Evolutionary conservation across 176 grass and related monocot genomes (phyloP).

Genomic region (Tuctoria greenei): DNA sequence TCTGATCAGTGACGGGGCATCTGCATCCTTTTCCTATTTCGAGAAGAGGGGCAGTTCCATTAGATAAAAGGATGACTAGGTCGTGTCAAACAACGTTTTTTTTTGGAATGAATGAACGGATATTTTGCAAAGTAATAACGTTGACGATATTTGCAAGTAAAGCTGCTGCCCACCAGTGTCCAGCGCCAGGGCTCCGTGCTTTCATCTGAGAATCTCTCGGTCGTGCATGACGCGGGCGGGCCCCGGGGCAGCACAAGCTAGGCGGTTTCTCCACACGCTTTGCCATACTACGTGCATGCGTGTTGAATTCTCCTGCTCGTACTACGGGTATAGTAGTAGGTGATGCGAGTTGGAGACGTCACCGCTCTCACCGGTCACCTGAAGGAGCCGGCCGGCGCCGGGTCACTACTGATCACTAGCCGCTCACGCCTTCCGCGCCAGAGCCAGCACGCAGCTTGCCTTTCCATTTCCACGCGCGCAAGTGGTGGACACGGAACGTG

Average conservation of each 20-base stretch:
- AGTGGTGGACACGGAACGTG: neutral
- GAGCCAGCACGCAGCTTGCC: no score
- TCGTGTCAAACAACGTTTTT: neutral
- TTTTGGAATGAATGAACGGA: no score
- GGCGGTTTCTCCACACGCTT: neutral
- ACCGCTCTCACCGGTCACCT: neutral
- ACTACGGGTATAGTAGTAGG: no score
- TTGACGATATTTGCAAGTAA: no score
- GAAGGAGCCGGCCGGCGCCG: neutral
- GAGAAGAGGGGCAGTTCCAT: no score
- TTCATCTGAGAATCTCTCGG: no score
- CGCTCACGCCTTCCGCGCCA: constrained; percentile 8
- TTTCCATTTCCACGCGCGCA: neutral
- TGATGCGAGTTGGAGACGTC: neutral
- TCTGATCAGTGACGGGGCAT: no score
- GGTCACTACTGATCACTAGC: neutral
- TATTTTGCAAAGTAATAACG: neutral
- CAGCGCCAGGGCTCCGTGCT: no score
- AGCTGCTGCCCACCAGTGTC: no score
- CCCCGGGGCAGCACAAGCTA: neutral
- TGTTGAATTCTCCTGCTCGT: neutral
- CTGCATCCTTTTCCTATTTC: no score
- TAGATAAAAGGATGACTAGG: constrained; percentile 34
- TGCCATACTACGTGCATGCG: neutral
- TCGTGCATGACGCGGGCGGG: no score